Evolutionary conservation across 225 moss, liverwort and hornwort genomes (phyloP), one percentile per base, ranked within the genome.

Genomic region (Polytrichum commune): DNA sequence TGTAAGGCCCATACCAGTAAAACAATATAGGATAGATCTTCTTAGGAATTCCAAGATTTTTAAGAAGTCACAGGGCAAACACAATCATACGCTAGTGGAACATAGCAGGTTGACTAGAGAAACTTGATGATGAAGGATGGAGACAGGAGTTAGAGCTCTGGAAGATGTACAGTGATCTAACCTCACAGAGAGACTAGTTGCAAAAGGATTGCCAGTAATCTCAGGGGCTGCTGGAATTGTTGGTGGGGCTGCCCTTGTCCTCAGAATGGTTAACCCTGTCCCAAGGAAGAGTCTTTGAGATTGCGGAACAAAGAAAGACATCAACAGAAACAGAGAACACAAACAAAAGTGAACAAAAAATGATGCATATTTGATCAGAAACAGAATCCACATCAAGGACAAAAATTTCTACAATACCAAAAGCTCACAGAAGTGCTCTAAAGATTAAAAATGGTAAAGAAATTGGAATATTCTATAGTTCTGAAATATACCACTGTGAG

Each of bases 231-330:
- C 78, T 54, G 84, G 84, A 69, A 69, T 62, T 72, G 75, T 70
- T 67, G 84, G 84, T 32, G 80, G 80, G 65, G 81, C 80, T 66
- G 73, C 64, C 24, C 55, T 57, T 29, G 84, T 84, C 65, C 54
- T 81, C 32, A 81, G 54, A 33, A 60, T 57, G 63, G 72, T 66
- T 67, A 72, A 56, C 60, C 53, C 84, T 84, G 75, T 32, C 32
- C 64, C 38, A 18, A 30, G 24, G 9, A 71, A 20, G 20, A 53
- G 13, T 53, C 67, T 23, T 9, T 53, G 24, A 67, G 53, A 53
- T 66, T 46, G 46, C 10, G 13, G 2, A 38, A 9, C 10, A 46
- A 46, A 46, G 13, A 13, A 46, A 13, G 46, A 46, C 46, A 46
- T 4, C 13, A 46, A 46, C 46, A 13, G 3, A 46, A 46, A 7